phyloP scores from a whole-genome alignment of 2,329 filamentous ascomycete species.

The Ilyonectria sp. region DNA sequence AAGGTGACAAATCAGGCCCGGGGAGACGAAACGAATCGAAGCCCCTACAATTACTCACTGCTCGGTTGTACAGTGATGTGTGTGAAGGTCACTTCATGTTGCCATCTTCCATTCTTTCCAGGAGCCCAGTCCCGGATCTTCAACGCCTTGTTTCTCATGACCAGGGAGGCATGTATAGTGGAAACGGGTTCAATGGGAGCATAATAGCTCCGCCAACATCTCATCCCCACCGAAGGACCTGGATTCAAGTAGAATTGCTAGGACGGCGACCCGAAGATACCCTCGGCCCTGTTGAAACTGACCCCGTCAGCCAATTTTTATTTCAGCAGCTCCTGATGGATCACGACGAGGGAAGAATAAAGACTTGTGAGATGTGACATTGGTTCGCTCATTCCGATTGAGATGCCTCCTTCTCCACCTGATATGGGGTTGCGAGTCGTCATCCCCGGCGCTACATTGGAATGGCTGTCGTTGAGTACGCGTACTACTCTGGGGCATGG shows the following conservation, averaged over 20 bases:
- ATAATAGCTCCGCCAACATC: background rate
- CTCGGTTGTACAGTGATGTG: background rate
- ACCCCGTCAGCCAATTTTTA: background rate
- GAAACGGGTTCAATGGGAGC: background rate
- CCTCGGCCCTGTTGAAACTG: background rate
- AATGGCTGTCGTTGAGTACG: constrained; percentile 17
- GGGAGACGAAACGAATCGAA: background rate
- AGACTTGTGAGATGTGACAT: background rate
- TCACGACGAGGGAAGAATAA: background rate
- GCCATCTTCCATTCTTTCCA: background rate
- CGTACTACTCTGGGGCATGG: constrained; percentile 15
- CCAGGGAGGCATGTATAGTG: background rate
- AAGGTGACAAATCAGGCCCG: background rate
- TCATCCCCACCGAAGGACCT: too few relatives aligned
- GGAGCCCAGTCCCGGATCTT: background rate
- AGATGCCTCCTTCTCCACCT: constrained; percentile 24
- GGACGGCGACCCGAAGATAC: too few relatives aligned
- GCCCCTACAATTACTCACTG: background rate
- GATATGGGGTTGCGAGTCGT: constrained; percentile 20
- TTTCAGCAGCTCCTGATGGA: background rate
- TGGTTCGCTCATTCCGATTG: background rate
- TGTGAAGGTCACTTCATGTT: background rate
- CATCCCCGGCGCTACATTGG: constrained; percentile 9
- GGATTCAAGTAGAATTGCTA: background rate
- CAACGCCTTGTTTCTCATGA: background rate